Evolutionary conservation across 495 filamentous ascomycete genomes (phyloP), one percentile per base, ranked within the genome.

Genomic region (Evernia prunastri): DNA sequence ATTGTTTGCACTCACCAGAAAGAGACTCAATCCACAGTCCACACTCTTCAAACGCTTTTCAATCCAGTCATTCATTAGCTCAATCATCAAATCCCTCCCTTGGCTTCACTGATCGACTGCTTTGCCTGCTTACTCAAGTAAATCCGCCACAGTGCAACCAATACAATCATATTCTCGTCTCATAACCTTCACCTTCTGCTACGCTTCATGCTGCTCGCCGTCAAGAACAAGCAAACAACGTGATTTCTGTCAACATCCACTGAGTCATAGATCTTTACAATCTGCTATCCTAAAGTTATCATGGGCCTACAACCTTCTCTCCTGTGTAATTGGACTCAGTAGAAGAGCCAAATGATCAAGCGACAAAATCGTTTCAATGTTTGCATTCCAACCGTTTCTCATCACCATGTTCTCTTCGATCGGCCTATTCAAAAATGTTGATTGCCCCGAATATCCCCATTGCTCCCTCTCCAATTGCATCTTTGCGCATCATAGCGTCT

Each of bases 401-500:
- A 31, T 63, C 63, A 76, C 67, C 9, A 92, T 92, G 89, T 89
- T 89, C 68, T 75, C 81, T 18, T 76, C 87, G 9, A 77, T 87
- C 17, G 84, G 84, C 6, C 75, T 86, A 37, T 88, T 92, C 73
- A 85, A 81, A 67, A 77, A 77, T 35, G 77, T 90, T 35, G 75
- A 80, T 36, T 93, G 89, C 71, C 88, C 89, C 0, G 73, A 82
- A 57, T 80, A 82, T 20, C 75, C 84, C 59, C 56, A 71, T 56
- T 89, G 86, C 70, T 65, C 70, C 25, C 73, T 87, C 11, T 70
- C 81, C n/a, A 79, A 75, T 59, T 89, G 86, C 74, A 76, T 88
- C 18, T 88, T 88, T 72, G 78, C 75, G 11, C 86, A 88, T 69
- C 70, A 75, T 39, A 20, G 18, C 40, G 17, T 37, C 6, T 61